Conservation (phyloP, 106 monocot genomes). For the Dactylorhiza incarnata region DNA sequence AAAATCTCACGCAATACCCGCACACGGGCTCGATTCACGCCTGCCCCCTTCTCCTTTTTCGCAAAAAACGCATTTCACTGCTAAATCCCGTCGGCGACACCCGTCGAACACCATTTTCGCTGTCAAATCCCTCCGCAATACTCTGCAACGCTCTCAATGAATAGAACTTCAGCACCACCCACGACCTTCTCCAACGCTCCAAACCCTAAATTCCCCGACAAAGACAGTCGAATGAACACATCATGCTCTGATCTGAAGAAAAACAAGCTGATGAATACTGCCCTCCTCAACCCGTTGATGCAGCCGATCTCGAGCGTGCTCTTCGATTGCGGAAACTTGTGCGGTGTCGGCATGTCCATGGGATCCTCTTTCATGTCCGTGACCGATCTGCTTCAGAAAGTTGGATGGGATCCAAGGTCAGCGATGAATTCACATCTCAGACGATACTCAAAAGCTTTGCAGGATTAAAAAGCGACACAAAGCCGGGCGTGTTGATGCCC, state of each 20-base stretch:
- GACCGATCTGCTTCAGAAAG: conserved; percentile 43
- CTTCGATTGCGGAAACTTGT: neutral
- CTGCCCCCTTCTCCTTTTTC: no score
- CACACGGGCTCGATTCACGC: no score
- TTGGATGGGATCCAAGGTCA: conserved; percentile 36
- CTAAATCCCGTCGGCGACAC: no score
- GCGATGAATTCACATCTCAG: conserved; percentile 32
- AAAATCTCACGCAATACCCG: no score
- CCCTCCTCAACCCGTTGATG: conserved; percentile 25
- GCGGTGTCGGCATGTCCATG: neutral
- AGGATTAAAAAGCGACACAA: neutral
- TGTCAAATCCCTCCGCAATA: conserved; percentile 37
- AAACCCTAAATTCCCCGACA: conserved; percentile 11
- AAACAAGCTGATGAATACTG: conserved; percentile 8
- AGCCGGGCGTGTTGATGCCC: neutral
- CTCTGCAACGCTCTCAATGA: conserved; percentile 44
- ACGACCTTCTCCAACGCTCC: conserved; percentile 18
- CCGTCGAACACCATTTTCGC: conserved; percentile 51
- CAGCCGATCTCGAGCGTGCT: conserved; percentile 12
- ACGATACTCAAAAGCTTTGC: conserved; percentile 36
- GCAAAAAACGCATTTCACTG: no score
- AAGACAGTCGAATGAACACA: neutral
- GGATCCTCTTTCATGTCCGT: conserved; percentile 34
- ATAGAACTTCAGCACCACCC: conserved; percentile 27
- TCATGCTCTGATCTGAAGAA: neutral